Percentiles rank a stretch among this genome's conserved stretches.
phyloP scores from a whole-genome alignment of 2,329 filamentous ascomycete species.

The Fusarium compactum region DNA sequence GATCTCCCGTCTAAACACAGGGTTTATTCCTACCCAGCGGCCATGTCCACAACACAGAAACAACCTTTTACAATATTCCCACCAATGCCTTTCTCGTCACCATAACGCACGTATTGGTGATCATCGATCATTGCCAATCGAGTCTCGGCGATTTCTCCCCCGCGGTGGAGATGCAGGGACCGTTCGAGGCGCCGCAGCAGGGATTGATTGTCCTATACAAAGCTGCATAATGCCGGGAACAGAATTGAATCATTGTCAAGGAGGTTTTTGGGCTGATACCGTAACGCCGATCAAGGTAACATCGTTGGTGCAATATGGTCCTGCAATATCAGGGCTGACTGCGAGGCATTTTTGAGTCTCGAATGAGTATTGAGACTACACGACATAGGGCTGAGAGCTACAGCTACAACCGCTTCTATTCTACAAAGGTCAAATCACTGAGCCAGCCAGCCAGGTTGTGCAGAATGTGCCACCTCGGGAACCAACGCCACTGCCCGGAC shows the following conservation, averaged over 20 bases:
- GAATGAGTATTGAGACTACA: not conserved
- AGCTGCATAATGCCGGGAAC: slow-evolving; percentile 6
- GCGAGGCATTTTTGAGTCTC: slow-evolving; percentile 1
- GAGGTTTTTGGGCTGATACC: not conserved
- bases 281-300: slow-evolving; percentile 6
- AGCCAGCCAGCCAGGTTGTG: not conserved
- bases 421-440: not conserved
- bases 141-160: not conserved
- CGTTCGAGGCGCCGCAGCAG: not conserved
- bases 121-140: not conserved
- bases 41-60: not conserved
- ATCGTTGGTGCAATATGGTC: not conserved
- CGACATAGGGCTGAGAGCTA: slow-evolving; percentile 9
- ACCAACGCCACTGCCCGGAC: not conserved
- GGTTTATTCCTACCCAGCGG: not conserved
- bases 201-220: slow-evolving; percentile 9
- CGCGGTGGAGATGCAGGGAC: slow-evolving; percentile 16
- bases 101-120: not conserved
- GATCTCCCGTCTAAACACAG: not conserved
- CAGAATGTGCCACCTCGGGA: not conserved
- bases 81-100: not conserved
- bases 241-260: slow-evolving; percentile 9
- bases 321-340: not conserved
- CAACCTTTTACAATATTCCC: not conserved
- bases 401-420: not conserved